Percentiles rank a stretch among this genome's conserved stretches.
These are phyloP conservation scores for Scutellaria barbata DNA, from an alignment of 257 asterid genomes.

Conservation along the genomic window DNA sequence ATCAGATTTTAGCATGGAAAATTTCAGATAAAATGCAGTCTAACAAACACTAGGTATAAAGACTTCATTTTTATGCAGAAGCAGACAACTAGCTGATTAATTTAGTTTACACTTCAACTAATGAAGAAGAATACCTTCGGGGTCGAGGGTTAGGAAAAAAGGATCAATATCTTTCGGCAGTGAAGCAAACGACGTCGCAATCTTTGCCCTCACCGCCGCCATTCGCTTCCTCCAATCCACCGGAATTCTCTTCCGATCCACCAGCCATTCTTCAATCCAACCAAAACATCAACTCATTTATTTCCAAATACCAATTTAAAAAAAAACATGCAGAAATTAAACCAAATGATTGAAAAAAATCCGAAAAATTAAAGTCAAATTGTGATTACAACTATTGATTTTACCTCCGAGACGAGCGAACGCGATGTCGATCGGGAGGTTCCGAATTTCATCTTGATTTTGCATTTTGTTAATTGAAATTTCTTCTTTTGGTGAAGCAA, in stretches of 20 bases:
- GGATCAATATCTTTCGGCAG: constrained; percentile 89
- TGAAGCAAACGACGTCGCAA: constrained; percentile 66
- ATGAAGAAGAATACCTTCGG: constrained; percentile 61
- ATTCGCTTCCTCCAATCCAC: constrained; percentile 88
- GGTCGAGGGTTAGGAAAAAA: constrained; percentile 70
- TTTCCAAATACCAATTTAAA: not conserved
- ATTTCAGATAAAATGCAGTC: constrained; percentile 23
- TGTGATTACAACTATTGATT: not conserved
- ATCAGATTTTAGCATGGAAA: not conserved
- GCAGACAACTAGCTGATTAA: not conserved
- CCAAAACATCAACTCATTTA: constrained; percentile 11
- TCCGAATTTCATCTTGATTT: constrained; percentile 71
- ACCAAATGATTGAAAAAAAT: not conserved
- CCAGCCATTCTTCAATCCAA: constrained; percentile 84
- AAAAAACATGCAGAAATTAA: not conserved
- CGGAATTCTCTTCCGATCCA: constrained; percentile 92
- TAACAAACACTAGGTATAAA: constrained; percentile 11
- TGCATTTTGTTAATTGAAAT: constrained; percentile 51
- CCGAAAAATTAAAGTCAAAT: not conserved
- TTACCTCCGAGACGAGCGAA: constrained; percentile 93
- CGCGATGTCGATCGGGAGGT: constrained; percentile 93
- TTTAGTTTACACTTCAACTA: too few species aligned
- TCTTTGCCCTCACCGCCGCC: constrained; percentile 81
- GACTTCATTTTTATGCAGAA: not conserved
- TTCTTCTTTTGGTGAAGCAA: constrained; percentile 8